Evolutionary conservation across 2,329 filamentous ascomycete species (phyloP).

Genomic region (Chrysoporthe deuterocubensis): DNA sequence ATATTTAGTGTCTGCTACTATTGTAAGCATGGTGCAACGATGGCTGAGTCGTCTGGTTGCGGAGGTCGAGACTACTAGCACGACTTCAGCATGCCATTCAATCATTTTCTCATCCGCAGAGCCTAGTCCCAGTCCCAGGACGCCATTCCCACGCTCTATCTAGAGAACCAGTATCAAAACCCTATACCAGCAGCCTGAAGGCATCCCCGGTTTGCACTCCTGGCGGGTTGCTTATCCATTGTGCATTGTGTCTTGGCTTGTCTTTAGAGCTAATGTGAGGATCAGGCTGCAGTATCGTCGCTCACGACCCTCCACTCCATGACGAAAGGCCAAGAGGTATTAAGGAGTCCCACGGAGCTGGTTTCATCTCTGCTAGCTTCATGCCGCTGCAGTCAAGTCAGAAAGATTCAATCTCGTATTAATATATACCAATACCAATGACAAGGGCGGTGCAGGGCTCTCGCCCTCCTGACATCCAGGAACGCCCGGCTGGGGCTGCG

Average conservation of each 20-base stretch:
- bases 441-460: neutral
- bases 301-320: neutral
- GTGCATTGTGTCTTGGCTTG: too few relatives aligned
- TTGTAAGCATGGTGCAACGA: neutral
- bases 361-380: neutral
- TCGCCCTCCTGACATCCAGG: neutral
- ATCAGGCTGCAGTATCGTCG: neutral
- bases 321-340: too few relatives aligned
- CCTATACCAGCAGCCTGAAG: neutral
- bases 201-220: neutral
- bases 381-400: neutral
- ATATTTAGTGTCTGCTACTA: neutral
- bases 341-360: neutral
- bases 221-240: too few relatives aligned
- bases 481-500: neutral
- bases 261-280: neutral
- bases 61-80: neutral
- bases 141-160: neutral
- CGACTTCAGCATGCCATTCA: neutral
- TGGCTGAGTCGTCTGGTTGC: neutral
- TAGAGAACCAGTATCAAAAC: neutral
- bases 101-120: neutral
- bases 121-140: slow-evolving; percentile 8
- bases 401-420: neutral
- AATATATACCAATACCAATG: neutral